These are phyloP conservation scores for Phytomonas sp. DNA, from an alignment of 208 protist genomes.

Conservation along the genomic window DNA sequence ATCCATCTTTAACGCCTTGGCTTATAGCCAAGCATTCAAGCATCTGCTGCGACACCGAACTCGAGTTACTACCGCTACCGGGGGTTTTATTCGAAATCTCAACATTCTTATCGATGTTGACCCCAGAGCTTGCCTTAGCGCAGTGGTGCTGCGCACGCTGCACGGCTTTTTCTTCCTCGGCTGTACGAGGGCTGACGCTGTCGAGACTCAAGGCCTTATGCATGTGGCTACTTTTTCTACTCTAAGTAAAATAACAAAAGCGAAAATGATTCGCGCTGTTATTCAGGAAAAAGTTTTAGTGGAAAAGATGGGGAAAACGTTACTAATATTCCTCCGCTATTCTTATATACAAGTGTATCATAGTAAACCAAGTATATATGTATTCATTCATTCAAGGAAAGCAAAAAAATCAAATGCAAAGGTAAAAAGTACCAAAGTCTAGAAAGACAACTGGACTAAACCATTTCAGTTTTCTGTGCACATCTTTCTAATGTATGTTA, in stretches of 20 bases:
- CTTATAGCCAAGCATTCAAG: slow-evolving; percentile 21
- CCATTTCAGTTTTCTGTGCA: background rate
- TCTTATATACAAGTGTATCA: background rate
- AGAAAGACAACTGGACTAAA: slow-evolving; percentile 10
- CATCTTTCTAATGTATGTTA: background rate
- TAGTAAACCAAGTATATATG: slow-evolving; percentile 2
- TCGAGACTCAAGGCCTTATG: slow-evolving; percentile 2
- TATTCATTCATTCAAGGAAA: slow-evolving; percentile 6
- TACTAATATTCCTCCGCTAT: background rate
- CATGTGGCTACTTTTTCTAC: slow-evolving; percentile 7
- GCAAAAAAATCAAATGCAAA: slow-evolving; percentile 9
- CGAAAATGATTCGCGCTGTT: background rate
- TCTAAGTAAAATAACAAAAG: background rate
- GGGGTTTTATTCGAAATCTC: background rate
- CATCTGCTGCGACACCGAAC: slow-evolving; percentile 8
- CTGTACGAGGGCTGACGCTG: background rate
- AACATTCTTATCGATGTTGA: background rate
- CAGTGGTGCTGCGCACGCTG: background rate
- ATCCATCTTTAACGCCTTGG: slow-evolving; percentile 18
- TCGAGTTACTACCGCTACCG: background rate
- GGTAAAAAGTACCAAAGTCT: background rate
- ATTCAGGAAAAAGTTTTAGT: slow-evolving; percentile 7
- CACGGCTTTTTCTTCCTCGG: background rate
- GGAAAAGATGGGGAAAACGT: slow-evolving; percentile 3
- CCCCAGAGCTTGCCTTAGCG: background rate